Percentiles rank a stretch among this genome's conserved stretches.
phyloP scores from a whole-genome alignment of 2,329 filamentous ascomycete species.

The Penicillium crustosum region DNA sequence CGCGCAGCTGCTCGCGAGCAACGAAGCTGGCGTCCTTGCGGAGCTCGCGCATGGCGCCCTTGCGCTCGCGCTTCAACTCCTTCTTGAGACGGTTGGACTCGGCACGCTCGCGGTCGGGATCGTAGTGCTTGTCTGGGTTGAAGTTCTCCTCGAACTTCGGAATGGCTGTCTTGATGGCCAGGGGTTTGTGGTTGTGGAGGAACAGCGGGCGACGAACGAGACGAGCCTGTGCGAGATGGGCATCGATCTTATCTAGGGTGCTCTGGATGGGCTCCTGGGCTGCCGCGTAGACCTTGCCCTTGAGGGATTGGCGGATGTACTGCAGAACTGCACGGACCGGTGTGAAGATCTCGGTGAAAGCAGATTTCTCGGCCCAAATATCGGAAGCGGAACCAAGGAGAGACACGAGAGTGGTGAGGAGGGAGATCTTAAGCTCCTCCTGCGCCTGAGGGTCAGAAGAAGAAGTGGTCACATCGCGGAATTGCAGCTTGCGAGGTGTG shows the following conservation, averaged over 20 bases:
- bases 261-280: constrained; percentile 32
- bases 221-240: constrained; percentile 57
- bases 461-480: constrained; percentile 54
- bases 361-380: constrained; percentile 69
- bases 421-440: constrained; percentile 55
- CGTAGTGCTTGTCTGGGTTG: constrained; percentile 96
- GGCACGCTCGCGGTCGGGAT: constrained; percentile 85
- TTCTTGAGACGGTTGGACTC: constrained; percentile 80
- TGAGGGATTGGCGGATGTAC: constrained; percentile 59
- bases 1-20: constrained; percentile 79
- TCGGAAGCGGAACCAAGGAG: constrained; percentile 69
- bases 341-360: constrained; percentile 76
- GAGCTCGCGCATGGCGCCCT: constrained; percentile 90
- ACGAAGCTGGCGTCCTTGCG: constrained; percentile 95
- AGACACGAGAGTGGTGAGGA: constrained; percentile 62
- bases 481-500: constrained; percentile 55
- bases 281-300: constrained; percentile 50
- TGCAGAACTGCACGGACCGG: constrained; percentile 61
- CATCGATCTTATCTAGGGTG: constrained; percentile 38
- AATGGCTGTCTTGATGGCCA: constrained; percentile 82
- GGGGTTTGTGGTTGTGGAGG: constrained; percentile 83
- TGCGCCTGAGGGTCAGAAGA: constrained; percentile 24
- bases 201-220: constrained; percentile 74
- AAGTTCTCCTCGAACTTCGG: constrained; percentile 96
- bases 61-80: constrained; percentile 92